Evolutionary conservation across 805 yeast genomes (phyloP).

Genomic region (Hanseniaspora hatyaiensis): DNA sequence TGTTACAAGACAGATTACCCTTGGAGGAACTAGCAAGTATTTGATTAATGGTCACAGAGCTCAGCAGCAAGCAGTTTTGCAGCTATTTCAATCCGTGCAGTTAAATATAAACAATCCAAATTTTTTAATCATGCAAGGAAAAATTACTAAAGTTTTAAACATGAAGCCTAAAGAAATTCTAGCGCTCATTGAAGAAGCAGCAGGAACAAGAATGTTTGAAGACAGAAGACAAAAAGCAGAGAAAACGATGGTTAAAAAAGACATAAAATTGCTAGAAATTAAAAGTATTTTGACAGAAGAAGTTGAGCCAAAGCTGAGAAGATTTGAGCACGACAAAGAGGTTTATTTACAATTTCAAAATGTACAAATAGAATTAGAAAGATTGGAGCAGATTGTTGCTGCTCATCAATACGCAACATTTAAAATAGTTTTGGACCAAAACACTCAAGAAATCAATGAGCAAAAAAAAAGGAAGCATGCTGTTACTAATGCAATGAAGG

Average conservation of each 20-base stretch:
- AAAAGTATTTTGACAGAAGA: constrained; percentile 65
- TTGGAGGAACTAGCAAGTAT: constrained; percentile 88
- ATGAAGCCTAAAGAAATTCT: constrained; percentile 89
- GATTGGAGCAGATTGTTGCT: constrained; percentile 56
- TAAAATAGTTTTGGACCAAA: constrained; percentile 17
- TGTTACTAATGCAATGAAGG: constrained; percentile 34
- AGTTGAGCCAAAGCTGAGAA: constrained; percentile 82
- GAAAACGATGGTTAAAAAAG: constrained; percentile 83
- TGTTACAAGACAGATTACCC: constrained; percentile 78
- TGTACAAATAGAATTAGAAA: constrained; percentile 68
- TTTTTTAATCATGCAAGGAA: constrained; percentile 96
- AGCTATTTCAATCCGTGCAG: constrained; percentile 86
- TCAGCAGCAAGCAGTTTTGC: constrained; percentile 83
- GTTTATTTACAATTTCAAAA: constrained; percentile 77
- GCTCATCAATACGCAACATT: constrained; percentile 57
- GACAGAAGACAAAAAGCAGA: constrained; percentile 86
- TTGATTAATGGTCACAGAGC: constrained; percentile 93
- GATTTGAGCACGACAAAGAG: constrained; percentile 69
- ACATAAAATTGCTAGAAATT: constrained; percentile 69
- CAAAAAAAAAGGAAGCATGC: constrained; percentile 35
- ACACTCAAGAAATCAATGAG: constrained; percentile 35
- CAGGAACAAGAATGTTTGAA: constrained; percentile 93
- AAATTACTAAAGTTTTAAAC: constrained; percentile 89
- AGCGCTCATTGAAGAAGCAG: constrained; percentile 91
- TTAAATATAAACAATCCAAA: constrained; percentile 93